Conservation (phyloP, 192 early-diverging fungal genomes). For the Rhizophagus sp. region DNA sequence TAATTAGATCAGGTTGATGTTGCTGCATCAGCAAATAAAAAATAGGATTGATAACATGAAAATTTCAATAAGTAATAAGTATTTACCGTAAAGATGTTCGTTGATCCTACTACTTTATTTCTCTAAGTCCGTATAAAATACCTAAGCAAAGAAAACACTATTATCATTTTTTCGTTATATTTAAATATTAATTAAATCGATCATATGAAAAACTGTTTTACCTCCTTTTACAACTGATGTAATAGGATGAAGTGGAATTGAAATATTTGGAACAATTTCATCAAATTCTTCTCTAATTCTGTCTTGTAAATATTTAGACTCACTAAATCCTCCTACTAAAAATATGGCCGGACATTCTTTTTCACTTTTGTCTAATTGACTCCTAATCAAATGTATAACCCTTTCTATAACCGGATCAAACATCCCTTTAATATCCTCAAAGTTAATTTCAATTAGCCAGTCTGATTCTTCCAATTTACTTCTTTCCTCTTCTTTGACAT, state of each 20-base stretch:
- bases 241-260: constrained; percentile 39
- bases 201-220: no score
- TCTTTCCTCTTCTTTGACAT: background rate
- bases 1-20: no score
- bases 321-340: constrained; percentile 42
- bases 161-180: no score
- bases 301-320: constrained; percentile 43
- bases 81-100: no score
- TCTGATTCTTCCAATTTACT: background rate
- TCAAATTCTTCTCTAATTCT: constrained; percentile 50
- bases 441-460: constrained; percentile 4
- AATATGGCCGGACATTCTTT: constrained; percentile 41
- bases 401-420: constrained; percentile 4
- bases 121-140: no score
- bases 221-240: constrained; percentile 52
- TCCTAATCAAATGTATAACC: constrained; percentile 31
- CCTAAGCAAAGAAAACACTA: no score
- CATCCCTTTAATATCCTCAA: background rate
- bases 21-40: no score
- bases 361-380: constrained; percentile 29
- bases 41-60: no score
- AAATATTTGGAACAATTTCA: constrained; percentile 46
- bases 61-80: no score
- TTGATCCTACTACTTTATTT: no score
- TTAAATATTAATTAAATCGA: no score